phyloP scores from a whole-genome alignment of 345 rosid species.

The Laguncularia racemosa region DNA sequence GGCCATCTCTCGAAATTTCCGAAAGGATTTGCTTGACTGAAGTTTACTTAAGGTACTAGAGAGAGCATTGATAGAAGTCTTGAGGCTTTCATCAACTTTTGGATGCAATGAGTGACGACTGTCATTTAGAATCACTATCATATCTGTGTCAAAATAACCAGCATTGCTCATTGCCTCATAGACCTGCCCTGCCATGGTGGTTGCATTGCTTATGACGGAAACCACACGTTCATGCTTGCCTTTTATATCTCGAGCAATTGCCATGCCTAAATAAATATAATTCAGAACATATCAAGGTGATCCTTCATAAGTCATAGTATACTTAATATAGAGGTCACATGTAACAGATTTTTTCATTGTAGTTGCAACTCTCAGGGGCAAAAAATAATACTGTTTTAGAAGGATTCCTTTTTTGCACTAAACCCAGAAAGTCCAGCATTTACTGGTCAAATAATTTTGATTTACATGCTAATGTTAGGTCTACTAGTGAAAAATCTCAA shows the following conservation, averaged over 20 bases:
- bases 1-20: slow-evolving; percentile 76
- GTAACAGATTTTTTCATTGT: too few relatives aligned
- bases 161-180: slow-evolving; percentile 97
- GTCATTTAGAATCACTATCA: slow-evolving; percentile 89
- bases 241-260: slow-evolving; percentile 82
- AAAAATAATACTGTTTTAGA: too few relatives aligned
- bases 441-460: too few relatives aligned
- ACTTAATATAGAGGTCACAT: too few relatives aligned
- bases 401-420: too few relatives aligned
- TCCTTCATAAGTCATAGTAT: not conserved
- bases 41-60: slow-evolving; percentile 79
- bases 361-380: too few relatives aligned
- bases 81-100: slow-evolving; percentile 59
- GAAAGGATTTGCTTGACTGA: slow-evolving; percentile 84
- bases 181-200: slow-evolving; percentile 89
- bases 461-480: too few relatives aligned
- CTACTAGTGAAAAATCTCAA: too few relatives aligned
- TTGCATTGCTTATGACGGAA: slow-evolving; percentile 66
- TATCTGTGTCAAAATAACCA: slow-evolving; percentile 81
- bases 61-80: slow-evolving; percentile 67
- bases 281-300: not conserved
- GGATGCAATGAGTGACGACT: slow-evolving; percentile 71
- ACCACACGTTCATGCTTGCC: slow-evolving; percentile 73
- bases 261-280: slow-evolving; percentile 55
- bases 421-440: too few relatives aligned